phyloP scores from a whole-genome alignment of 805 yeast genomes.

The Starmera amethionina region DNA sequence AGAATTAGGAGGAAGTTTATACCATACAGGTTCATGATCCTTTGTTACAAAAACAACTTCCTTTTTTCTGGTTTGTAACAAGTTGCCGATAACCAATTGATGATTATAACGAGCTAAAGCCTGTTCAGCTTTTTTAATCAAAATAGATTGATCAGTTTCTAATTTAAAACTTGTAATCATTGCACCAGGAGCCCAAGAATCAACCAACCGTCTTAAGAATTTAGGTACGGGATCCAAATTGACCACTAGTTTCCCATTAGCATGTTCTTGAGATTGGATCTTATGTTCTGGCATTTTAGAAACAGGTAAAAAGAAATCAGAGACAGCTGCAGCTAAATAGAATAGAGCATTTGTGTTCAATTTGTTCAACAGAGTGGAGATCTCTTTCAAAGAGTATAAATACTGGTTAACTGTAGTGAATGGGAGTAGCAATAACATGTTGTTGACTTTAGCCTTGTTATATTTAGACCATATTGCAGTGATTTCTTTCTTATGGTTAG shows the following conservation, averaged over 20 bases:
- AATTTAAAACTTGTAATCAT: conserved; percentile 92
- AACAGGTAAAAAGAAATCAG: conserved; percentile 88
- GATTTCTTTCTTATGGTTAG: conserved; percentile 53
- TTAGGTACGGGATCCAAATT: conserved; percentile 95
- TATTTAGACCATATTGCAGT: conserved; percentile 47
- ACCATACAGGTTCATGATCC: conserved; percentile 35
- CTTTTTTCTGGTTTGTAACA: conserved; percentile 77
- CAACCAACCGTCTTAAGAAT: conserved; percentile 78
- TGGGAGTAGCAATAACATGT: conserved; percentile 50
- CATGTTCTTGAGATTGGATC: conserved; percentile 70
- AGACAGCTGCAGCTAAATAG: conserved; percentile 94
- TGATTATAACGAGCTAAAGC: conserved; percentile 85
- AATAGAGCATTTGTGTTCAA: conserved; percentile 56
- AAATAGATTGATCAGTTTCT: conserved; percentile 71
- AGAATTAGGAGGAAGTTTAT: conserved; percentile 23
- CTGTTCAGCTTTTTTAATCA: conserved; percentile 63
- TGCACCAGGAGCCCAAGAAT: conserved; percentile 90
- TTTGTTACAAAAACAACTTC: conserved; percentile 80
- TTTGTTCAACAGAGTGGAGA: conserved; percentile 49
- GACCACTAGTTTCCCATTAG: conserved; percentile 65
- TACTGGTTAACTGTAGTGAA: conserved; percentile 95
- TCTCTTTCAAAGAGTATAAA: conserved; percentile 65
- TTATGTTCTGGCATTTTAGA: conserved; percentile 87
- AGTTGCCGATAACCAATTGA: conserved; percentile 89
- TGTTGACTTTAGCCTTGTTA: conserved; percentile 24